Conservation (phyloP, 1,139 yeast species). For the Kodamaea sp. region DNA sequence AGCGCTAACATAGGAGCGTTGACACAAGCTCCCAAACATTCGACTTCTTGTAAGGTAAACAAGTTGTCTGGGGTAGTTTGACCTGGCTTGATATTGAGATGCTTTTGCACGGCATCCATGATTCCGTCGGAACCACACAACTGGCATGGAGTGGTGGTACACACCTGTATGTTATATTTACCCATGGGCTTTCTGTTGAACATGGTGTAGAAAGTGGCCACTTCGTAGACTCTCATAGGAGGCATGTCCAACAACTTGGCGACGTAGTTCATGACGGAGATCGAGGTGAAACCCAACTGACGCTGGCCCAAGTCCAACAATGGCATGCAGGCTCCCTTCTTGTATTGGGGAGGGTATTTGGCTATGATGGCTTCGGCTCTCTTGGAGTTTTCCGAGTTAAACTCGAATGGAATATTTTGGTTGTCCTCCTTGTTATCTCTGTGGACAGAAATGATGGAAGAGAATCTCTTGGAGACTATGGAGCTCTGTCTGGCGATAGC, state of each 20-base stretch:
- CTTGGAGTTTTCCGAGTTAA: slow-evolving; percentile 64
- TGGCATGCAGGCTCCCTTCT: slow-evolving; percentile 89
- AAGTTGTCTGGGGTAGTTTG: slow-evolving; percentile 75
- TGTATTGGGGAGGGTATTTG: slow-evolving; percentile 84
- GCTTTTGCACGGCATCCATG: slow-evolving; percentile 66
- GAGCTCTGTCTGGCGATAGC: slow-evolving; percentile 13
- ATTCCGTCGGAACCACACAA: slow-evolving; percentile 80
- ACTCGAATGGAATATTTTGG: slow-evolving; percentile 70
- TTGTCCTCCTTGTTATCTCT: slow-evolving; percentile 72
- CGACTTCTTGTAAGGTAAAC: slow-evolving; percentile 85
- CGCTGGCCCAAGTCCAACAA: slow-evolving; percentile 85
- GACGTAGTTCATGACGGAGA: slow-evolving; percentile 90
- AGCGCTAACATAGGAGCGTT: slow-evolving; percentile 89
- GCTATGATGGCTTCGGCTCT: slow-evolving; percentile 75
- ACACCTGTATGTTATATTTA: slow-evolving; percentile 78
- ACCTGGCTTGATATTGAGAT: slow-evolving; percentile 71
- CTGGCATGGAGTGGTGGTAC: slow-evolving; percentile 92
- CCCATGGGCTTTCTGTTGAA: slow-evolving; percentile 88
- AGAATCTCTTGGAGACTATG: slow-evolving; percentile 28
- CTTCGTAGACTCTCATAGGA: slow-evolving; percentile 94
- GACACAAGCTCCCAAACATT: slow-evolving; percentile 90
- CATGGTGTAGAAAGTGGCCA: slow-evolving; percentile 92
- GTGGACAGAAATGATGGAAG: slow-evolving; percentile 63
- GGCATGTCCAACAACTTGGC: slow-evolving; percentile 87
- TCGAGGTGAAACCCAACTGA: slow-evolving; percentile 84